Base-by-base conservation (phyloP, 1,139 yeast species). In the Hyphopichia wangnamkhiaoensis region DNA sequence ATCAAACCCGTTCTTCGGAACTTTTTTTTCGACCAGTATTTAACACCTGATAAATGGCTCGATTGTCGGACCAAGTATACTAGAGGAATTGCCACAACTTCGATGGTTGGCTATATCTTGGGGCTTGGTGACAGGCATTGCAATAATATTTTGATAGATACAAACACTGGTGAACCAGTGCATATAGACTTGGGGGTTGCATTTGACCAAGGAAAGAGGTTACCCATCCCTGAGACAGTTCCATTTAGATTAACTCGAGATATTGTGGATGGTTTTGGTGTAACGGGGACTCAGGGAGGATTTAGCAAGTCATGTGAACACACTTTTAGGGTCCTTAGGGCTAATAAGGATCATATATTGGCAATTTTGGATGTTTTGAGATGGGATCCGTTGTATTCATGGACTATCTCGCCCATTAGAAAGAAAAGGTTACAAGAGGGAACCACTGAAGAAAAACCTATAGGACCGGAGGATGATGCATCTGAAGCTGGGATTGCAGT, bases 151-250 rank as follows among this genome's bases (percentile, higher is more conserved):
- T 63, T 94, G 41, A 57, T 94, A n/a, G 98, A 94, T 57, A 71
- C 74, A 38, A 57, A 57, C 13, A 75, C 87, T 0, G 98, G 98
- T 0, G 97, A 91, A 49, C 95, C 96, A 0, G 82, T 94, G 21
- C 98, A 94, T 59, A 94, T 94, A 52, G 99, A 94, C 59, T 68
- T 94, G 26, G 99, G 98, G 0, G 93, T 93, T 39, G 95, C 98
- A 0, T 94, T 94, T 65, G 98, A 94, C 56, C 91, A 85, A 54
- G 98, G 98, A 0, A 83, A 79, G 50, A 62, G 82, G 13, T 67
- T 94, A 34, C 85, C 94, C 0, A 77, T 91, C 14, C 98, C 99
- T 0, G 99, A 94, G 53, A 76, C 87, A 0, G 95, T 94, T 2
- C 98, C 99, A 1, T 94, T 94, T 58, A 66, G 99, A 48, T 66